Evolutionary conservation across 2,329 filamentous ascomycete genomes (phyloP), one percentile per base, ranked within the genome.

Genomic region (Triangularia setosa): DNA sequence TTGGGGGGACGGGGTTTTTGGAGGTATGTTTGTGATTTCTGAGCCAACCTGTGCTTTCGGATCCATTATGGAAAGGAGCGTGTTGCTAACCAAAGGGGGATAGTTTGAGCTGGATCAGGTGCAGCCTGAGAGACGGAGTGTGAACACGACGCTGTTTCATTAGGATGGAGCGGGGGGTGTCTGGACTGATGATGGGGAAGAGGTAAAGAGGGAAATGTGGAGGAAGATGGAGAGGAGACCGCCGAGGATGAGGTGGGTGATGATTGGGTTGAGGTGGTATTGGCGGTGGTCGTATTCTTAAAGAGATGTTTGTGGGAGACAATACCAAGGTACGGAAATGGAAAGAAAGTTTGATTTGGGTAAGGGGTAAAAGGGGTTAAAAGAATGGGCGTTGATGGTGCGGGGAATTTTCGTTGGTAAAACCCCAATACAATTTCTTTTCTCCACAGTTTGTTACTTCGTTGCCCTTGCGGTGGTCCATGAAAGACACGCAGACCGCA

Each of bases 1-100:
- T 97, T 72, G 84, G 88, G 28, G 87, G 92, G 40, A 96, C 92
- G 9, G 89, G 87, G 53, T 97, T 96, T 75, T 79, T 97, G 61
- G 90, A 97, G 82, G 93, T 96, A 80, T 78, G 87, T 78, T 48
- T 44, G n/a, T n/a, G n/a, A n/a, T n/a, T n/a, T n/a, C n/a, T n/a
- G n/a, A n/a, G n/a, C n/a, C n/a, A n/a, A n/a, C n/a, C n/a, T n/a
- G n/a, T n/a, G n/a, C n/a, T n/a, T n/a, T n/a, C n/a, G n/a, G n/a
- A n/a, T n/a, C n/a, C n/a, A n/a, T n/a, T n/a, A n/a, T n/a, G n/a
- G n/a, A n/a, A n/a, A n/a, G n/a, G n/a, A n/a, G 28, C 3, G 9
- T 12, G 35, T 28, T 59, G 52, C 62, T 64, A 27, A 65, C 35
- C 21, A 35, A 28, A 9, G 55, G 58, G 28, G 6, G 40, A 57